phyloP scores from a whole-genome alignment of 192 early-diverging fungal genomes.

The Spizellomyces punctatus region DNA sequence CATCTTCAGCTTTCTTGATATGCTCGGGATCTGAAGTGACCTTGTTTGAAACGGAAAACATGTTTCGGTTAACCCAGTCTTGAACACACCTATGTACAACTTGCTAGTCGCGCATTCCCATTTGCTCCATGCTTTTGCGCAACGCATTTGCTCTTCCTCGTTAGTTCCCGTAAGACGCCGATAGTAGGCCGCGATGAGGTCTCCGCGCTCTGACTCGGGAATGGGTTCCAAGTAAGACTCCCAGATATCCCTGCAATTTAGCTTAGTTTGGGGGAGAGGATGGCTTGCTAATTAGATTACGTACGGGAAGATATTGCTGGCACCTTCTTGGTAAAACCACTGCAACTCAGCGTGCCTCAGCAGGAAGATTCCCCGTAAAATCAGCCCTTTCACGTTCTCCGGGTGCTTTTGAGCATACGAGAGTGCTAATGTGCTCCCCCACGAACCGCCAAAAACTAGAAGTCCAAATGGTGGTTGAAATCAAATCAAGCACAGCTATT shows the following conservation, averaged over 20 bases:
- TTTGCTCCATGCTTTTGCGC: constrained; percentile 59
- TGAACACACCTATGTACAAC: constrained; percentile 43
- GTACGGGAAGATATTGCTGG: constrained; percentile 61
- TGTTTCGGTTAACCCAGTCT: neutral
- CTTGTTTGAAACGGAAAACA: neutral
- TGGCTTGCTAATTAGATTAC: too few relatives aligned
- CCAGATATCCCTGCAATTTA: constrained; percentile 36
- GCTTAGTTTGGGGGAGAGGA: neutral
- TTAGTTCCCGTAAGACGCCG: constrained; percentile 60
- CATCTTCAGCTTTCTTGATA: constrained; percentile 60
- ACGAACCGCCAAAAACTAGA: constrained; percentile 71
- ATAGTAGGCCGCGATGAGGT: constrained; percentile 68
- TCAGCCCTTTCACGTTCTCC: constrained; percentile 61
- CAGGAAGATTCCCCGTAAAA: constrained; percentile 58
- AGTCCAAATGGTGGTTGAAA: too few relatives aligned
- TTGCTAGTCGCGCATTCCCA: constrained; percentile 64
- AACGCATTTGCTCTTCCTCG: constrained; percentile 46
- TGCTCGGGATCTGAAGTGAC: constrained; percentile 44
- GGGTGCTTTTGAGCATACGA: constrained; percentile 67
- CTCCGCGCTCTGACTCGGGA: constrained; percentile 61
- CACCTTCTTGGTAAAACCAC: constrained; percentile 74
- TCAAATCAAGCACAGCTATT: too few relatives aligned
- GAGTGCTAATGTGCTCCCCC: constrained; percentile 62
- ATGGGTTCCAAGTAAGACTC: constrained; percentile 62
- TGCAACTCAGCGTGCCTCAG: constrained; percentile 51